Conservation (phyloP, 1,284 basidiomycete genomes). For the Ustilago bromivora region DNA sequence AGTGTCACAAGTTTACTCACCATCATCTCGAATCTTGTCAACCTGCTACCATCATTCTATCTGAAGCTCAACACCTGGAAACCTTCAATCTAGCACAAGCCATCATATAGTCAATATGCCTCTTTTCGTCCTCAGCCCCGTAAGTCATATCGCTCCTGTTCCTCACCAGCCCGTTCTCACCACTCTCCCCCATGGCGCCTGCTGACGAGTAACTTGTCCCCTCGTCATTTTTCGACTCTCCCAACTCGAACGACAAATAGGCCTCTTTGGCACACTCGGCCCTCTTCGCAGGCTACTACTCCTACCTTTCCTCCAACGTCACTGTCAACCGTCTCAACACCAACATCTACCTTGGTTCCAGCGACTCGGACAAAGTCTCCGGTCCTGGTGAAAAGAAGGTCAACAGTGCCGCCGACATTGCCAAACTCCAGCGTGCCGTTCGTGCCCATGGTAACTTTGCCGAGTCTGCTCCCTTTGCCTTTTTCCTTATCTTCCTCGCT, state of each 20-base stretch:
- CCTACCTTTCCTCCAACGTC: slow-evolving; percentile 64
- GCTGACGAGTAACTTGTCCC: slow-evolving; percentile 1
- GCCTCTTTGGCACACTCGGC: slow-evolving; percentile 69
- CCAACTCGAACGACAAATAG: slow-evolving; percentile 20
- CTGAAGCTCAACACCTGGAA: neutral
- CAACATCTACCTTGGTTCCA: slow-evolving; percentile 56
- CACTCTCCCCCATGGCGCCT: neutral
- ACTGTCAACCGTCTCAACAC: slow-evolving; percentile 56
- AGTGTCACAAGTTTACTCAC: neutral
- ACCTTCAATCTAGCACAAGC: neutral
- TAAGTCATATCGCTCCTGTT: slow-evolving; percentile 23
- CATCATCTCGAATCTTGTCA: neutral
- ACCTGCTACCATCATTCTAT: slow-evolving; percentile 10
- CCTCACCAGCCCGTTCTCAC: neutral
- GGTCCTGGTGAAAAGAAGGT: slow-evolving; percentile 33
- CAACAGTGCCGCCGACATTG: slow-evolving; percentile 48
- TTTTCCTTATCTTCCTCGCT: slow-evolving; percentile 69
- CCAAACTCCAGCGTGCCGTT: slow-evolving; percentile 56
- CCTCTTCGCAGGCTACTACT: slow-evolving; percentile 67
- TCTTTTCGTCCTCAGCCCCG: slow-evolving; percentile 68
- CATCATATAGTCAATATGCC: slow-evolving; percentile 53
- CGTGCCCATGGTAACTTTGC: slow-evolving; percentile 67
- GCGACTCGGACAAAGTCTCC: slow-evolving; percentile 31
- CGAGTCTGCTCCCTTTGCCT: slow-evolving; percentile 64
- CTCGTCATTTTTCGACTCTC: slow-evolving; percentile 3